Evolutionary conservation across 371 early-diverging fungal genomes (phyloP), one percentile per base, ranked within the genome.

Genomic region (Rhizomucor miehei): DNA sequence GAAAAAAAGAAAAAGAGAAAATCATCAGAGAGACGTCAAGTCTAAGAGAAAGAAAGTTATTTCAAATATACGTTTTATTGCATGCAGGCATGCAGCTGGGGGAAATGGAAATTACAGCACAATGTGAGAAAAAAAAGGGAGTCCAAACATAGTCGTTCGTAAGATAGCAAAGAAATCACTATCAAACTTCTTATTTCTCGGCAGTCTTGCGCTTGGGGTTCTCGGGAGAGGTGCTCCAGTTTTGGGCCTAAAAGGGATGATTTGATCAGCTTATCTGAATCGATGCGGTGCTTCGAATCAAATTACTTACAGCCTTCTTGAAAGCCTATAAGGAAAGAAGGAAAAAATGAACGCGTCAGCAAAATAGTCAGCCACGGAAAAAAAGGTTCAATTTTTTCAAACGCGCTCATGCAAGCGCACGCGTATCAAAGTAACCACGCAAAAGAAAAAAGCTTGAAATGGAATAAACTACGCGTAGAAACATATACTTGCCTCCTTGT

Each of bases 401-500:
- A 43, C 44, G 14, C 29, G 8, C 35, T 34, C 49, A 48, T 20
- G 19, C 46, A 54, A 38, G 34, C 46, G 36, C 54, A 44, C 44
- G 23, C 44, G 19, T 44, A 44, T 43, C 40, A 43, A 24, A 37
- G 13, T 3, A 1, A 14, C 41, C 50, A 44, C 25, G 21, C 37
- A 20, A 52, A 50, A 38, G 51, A 53, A 54, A 39, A 45, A 49
- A 48, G 34, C n/a, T n/a, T n/a, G n/a, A 8, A 29, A 29, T 29
- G 29, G 8, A 29, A 29, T 5, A 29, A 29, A 29, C 8, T 29
- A 41, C 41, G 41, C 41, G 41, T 41, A 19, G 41, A 41, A 50
- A 20, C n/a, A 20, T 13, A 48, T 21, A 54, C 60, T 66, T 74
- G 66, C 75, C 58, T 73, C 86, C 71, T 85, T 85, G 65, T 88